phyloP scores from a whole-genome alignment of 805 yeast genomes.

The Zygotorulaspora chibaensis region DNA sequence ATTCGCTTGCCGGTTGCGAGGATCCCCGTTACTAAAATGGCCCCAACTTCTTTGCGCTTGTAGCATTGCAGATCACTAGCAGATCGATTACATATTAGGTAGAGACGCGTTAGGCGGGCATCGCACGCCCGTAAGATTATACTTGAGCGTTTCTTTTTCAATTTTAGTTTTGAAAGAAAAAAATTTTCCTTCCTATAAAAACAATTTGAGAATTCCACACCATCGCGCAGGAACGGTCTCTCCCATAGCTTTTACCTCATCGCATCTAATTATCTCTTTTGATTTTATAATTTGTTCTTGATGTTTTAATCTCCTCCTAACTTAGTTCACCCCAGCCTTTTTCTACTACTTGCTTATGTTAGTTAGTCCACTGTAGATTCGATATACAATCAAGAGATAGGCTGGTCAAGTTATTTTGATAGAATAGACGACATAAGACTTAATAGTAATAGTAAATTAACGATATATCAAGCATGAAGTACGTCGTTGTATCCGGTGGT shows the following conservation, averaged over 20 bases:
- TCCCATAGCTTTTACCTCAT: conserved; percentile 1
- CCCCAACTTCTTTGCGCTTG: too few relatives aligned
- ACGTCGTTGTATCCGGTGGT: conserved; percentile 99
- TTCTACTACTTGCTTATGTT: conserved; percentile 4
- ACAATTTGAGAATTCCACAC: conserved; percentile 8
- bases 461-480: conserved; percentile 65
- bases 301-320: background rate
- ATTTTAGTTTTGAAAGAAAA: background rate
- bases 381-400: background rate
- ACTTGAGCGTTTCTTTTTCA: background rate
- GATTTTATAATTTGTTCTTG: background rate
- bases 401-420: conserved; percentile 1
- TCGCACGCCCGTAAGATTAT: background rate
- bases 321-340: conserved; percentile 13
- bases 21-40: too few relatives aligned
- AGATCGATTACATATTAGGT: too few relatives aligned
- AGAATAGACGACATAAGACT: background rate
- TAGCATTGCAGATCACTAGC: too few relatives aligned
- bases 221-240: conserved; percentile 7
- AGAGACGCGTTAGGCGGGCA: background rate
- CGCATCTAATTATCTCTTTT: conserved; percentile 9
- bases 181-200: conserved; percentile 7
- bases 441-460: background rate
- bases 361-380: background rate
- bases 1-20: too few relatives aligned